Percentiles rank a stretch among this genome's conserved stretches.
Conservation (phyloP, 176 grass and related monocot species). For the Rhipidocladum racemiflorum region DNA sequence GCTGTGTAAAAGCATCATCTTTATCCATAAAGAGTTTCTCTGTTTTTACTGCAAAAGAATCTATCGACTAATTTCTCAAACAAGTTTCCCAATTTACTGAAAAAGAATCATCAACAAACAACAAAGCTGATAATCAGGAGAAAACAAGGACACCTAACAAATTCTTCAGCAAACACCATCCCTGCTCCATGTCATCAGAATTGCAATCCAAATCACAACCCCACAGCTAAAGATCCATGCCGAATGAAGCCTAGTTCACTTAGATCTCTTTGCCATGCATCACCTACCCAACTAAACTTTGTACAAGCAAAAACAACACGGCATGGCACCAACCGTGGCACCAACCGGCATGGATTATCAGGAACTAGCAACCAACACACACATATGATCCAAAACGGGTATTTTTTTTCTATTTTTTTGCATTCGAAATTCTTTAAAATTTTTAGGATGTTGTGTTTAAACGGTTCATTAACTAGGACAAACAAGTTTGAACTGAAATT, state of each 20-base stretch:
- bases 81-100: background rate
- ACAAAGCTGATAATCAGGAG: background rate
- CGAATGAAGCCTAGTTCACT: background rate
- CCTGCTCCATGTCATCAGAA: background rate
- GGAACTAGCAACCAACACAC: background rate
- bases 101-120: background rate
- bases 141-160: background rate
- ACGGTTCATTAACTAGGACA: too few relatives aligned
- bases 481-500: too few relatives aligned
- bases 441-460: too few relatives aligned
- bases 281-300: background rate
- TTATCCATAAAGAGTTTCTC: background rate
- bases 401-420: too few relatives aligned
- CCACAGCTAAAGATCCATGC: background rate
- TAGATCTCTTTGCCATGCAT: slow-evolving; percentile 15
- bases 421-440: too few relatives aligned
- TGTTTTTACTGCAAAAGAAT: background rate
- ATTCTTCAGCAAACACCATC: background rate
- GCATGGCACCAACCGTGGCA: slow-evolving; percentile 1
- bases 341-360: background rate
- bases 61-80: background rate
- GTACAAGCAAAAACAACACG: background rate
- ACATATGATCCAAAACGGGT: background rate
- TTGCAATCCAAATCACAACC: background rate
- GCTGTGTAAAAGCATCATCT: background rate